Evolutionary conservation across 129 eudicot species (phyloP), one percentile per base, ranked within the genome.

Genomic region (Erigeron canadensis): DNA sequence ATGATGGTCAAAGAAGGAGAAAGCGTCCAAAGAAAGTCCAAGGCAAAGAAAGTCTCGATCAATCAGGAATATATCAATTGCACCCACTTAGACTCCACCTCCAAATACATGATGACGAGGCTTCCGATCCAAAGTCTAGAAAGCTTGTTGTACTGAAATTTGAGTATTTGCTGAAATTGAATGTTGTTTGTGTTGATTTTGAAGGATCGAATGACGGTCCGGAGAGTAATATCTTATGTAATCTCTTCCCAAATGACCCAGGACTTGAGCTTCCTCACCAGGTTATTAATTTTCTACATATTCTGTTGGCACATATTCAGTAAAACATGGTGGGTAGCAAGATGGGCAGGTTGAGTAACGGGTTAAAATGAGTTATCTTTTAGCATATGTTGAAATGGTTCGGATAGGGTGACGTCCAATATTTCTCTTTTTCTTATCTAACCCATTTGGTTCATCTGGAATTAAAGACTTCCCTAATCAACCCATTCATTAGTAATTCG

Each of bases 211-310:
- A 81, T 82, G 93, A 90, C 8, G 83, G 75, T 55, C 87, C 96
- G 6, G 85, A 87, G 51, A 79, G 72, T 80, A 81, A 76, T 70
- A 87, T 94, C 57, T 74, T 94, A 69, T 87, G 99, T 91, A 89
- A 94, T 78, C 90, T 94, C 59, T 94, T 94, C 66, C 97, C 99
- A 57, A 84, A 90, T 73, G 99, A 94, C 75, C 19, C 92, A 5
- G 99, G 99, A 65, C 89, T 90, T 42, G 96, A 90, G 71, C 96
- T 94, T 63, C 99, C 99, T 72, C 99, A 79, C 62, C 97, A 89
- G 99, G 99, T 94, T 75, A 16, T 57, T 66, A 21, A n/a, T 53
- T 38, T 63, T 43, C 51, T 57, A 42, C 10, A 10, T 16, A 10
- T 67, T 47, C 8, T 48, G 8, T 45, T 53, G 60, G 42, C 43